These are phyloP conservation scores for Aspergillus udagawae DNA, from an alignment of 2,329 filamentous ascomycete genomes.

Conservation along the genomic window DNA sequence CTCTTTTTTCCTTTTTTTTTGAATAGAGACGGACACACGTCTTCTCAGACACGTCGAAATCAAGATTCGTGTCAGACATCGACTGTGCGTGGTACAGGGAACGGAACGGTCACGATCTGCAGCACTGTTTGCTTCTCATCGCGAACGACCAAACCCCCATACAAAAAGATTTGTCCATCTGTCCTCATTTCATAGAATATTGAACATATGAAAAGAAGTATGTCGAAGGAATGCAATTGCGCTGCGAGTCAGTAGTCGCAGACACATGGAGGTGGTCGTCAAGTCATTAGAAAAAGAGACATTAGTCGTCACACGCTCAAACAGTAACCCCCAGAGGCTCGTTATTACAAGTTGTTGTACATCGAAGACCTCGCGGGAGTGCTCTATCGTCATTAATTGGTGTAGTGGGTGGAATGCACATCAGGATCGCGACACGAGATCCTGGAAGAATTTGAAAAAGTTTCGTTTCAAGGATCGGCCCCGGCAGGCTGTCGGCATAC, in stretches of 20 bases:
- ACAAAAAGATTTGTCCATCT: not conserved
- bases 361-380: slow-evolving; percentile 18
- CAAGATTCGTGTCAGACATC: slow-evolving; percentile 2
- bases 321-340: slow-evolving; percentile 16
- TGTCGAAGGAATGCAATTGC: slow-evolving; percentile 26
- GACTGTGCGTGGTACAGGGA: not conserved
- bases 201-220: slow-evolving; percentile 12
- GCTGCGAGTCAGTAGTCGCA: slow-evolving; percentile 34
- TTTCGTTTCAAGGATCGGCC: slow-evolving; percentile 39
- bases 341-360: slow-evolving; percentile 18
- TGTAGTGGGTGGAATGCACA: not conserved
- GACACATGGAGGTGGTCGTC: slow-evolving; percentile 15
- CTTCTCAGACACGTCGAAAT: slow-evolving; percentile 13
- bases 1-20: not conserved
- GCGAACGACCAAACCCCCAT: not conserved
- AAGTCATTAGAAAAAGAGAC: slow-evolving; percentile 25
- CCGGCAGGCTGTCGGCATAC: slow-evolving; percentile 41
- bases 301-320: slow-evolving; percentile 30
- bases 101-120: not conserved
- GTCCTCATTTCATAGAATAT: slow-evolving; percentile 3
- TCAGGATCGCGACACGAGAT: slow-evolving; percentile 35
- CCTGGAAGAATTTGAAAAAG: slow-evolving; percentile 43
- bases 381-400: slow-evolving; percentile 25
- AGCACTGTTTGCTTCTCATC: not conserved
- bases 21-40: slow-evolving; percentile 1